Conservation (phyloP, 768 basidiomycete genomes). For the Termitomyces bulborhizus region DNA sequence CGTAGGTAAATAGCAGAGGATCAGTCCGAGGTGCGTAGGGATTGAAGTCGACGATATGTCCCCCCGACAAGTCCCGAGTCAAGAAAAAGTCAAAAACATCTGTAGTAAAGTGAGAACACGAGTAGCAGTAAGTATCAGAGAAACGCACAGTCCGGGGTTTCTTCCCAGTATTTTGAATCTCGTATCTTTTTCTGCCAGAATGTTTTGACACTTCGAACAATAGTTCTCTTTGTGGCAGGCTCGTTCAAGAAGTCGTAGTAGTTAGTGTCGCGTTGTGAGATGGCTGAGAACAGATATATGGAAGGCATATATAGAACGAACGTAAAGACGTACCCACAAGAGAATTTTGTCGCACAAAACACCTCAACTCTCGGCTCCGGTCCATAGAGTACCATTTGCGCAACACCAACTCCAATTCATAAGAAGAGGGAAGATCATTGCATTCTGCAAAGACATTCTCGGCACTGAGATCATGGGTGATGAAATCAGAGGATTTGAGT, state of each 20-base stretch:
- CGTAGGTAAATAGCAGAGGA: constrained; percentile 77
- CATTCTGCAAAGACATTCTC: constrained; percentile 68
- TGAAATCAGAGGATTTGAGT: constrained; percentile 89
- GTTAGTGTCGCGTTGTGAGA: constrained; percentile 84
- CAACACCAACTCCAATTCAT: constrained; percentile 78
- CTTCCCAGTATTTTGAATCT: constrained; percentile 45
- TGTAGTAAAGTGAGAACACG: constrained; percentile 21
- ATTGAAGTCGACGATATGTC: constrained; percentile 88
- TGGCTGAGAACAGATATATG: constrained; percentile 37
- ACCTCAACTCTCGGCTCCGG: constrained; percentile 78
- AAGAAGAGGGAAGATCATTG: constrained; percentile 20
- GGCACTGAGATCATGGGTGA: constrained; percentile 67
- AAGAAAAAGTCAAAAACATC: constrained; percentile 86
- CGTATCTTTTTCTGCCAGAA: constrained; percentile 71
- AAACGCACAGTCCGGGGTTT: constrained; percentile 59
- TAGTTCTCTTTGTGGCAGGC: constrained; percentile 40
- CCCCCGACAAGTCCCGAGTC: constrained; percentile 69
- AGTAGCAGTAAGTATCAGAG: not conserved
- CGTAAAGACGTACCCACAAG: constrained; percentile 58
- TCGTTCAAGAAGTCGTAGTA: constrained; percentile 85
- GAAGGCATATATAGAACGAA: not conserved
- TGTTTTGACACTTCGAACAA: constrained; percentile 41
- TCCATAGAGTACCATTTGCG: constrained; percentile 90
- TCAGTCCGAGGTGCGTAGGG: constrained; percentile 87
- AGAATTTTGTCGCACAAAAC: constrained; percentile 73